phyloP scores from a whole-genome alignment of 768 basidiomycete genomes.

The Phanerochaete carnosa region DNA sequence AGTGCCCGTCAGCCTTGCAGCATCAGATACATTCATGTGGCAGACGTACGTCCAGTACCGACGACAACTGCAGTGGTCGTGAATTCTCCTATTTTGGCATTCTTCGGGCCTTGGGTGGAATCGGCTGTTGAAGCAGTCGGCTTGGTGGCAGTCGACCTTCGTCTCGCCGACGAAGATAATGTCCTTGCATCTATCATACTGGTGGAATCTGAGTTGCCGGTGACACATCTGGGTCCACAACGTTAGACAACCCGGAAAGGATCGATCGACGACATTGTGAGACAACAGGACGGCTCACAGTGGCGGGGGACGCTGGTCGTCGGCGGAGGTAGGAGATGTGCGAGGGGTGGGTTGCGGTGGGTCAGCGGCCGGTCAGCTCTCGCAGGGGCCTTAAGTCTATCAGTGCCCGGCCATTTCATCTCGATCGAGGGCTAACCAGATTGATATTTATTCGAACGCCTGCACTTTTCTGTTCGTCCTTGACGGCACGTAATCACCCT shows the following conservation, averaged over 20 bases:
- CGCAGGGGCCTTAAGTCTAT: constrained; percentile 14
- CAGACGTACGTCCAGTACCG: constrained; percentile 50
- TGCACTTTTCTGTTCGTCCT: not conserved
- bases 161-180: constrained; percentile 40
- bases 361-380: not conserved
- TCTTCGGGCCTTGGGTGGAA: constrained; percentile 38
- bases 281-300: constrained; percentile 14
- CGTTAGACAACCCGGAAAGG: constrained; percentile 15
- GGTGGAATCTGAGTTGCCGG: constrained; percentile 51
- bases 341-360: constrained; percentile 12
- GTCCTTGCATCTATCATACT: constrained; percentile 53
- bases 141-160: constrained; percentile 50
- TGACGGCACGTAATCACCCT: not conserved
- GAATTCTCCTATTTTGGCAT: constrained; percentile 28
- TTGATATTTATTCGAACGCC: not conserved
- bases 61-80: constrained; percentile 42
- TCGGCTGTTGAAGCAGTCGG: constrained; percentile 43
- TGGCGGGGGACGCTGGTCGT: constrained; percentile 21
- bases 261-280: constrained; percentile 14
- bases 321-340: constrained; percentile 33
- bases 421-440: constrained; percentile 14
- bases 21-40: no score
- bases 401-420: constrained; percentile 12
- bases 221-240: constrained; percentile 52
- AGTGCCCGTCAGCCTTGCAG: not conserved